Percentiles rank a stretch among this genome's conserved stretches.
Evolutionary conservation across 176 grass and related monocot genomes (phyloP).

Genomic region (Cenchrus fungigraminus): DNA sequence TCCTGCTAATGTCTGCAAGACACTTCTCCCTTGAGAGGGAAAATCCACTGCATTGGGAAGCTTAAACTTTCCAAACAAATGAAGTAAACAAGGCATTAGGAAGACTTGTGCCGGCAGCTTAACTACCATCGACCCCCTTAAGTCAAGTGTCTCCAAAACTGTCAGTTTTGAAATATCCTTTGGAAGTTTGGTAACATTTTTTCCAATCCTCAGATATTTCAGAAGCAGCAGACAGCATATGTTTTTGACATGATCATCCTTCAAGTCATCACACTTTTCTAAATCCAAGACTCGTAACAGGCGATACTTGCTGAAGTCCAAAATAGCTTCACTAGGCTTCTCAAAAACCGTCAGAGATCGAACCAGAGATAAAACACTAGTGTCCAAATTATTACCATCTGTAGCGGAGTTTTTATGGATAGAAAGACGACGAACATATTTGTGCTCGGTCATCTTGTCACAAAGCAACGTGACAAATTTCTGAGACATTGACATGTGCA

Average conservation of each 20-base stretch:
- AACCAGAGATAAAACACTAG: not conserved
- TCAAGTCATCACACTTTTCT: not conserved
- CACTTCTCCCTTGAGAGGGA: too few relatives aligned
- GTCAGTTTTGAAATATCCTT: not conserved
- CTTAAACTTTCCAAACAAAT: too few relatives aligned
- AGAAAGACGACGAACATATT: conserved; percentile 9
- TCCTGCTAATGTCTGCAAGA: too few relatives aligned
- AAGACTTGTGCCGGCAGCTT: too few relatives aligned
- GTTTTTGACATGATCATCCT: not conserved
- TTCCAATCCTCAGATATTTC: conserved; percentile 15
- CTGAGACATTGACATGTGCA: not conserved
- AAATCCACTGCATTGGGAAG: too few relatives aligned
- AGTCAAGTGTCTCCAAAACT: conserved; percentile 22
- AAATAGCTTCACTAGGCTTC: not conserved
- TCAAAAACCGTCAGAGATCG: not conserved
- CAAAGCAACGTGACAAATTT: not conserved
- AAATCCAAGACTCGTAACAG: conserved; percentile 20
- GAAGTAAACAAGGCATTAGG: too few relatives aligned
- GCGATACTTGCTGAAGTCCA: not conserved
- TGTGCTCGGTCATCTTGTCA: not conserved
- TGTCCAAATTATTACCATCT: too few relatives aligned
- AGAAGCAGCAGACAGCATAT: conserved; percentile 1
- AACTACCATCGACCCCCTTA: not conserved
- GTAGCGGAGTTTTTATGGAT: not conserved
- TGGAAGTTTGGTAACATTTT: not conserved